These are phyloP conservation scores for Phialophora expanda DNA, from an alignment of 2,329 filamentous ascomycete genomes.

Conservation along the genomic window DNA sequence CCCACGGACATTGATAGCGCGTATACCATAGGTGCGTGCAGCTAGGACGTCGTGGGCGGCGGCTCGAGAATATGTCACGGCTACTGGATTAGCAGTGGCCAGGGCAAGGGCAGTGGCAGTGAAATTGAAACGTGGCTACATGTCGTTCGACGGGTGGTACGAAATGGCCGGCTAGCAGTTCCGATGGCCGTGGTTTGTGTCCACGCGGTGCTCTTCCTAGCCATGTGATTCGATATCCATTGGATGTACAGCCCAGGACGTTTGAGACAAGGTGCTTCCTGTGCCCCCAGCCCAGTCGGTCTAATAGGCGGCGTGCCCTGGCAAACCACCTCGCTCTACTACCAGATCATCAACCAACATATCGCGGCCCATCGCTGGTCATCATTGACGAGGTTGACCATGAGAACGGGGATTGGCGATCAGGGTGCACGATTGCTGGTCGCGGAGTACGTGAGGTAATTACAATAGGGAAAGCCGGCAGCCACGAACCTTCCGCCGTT, in stretches of 20 bases:
- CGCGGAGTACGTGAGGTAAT: neutral
- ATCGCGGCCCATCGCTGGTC: no score
- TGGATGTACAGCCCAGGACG: neutral
- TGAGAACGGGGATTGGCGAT: no score
- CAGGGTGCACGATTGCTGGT: no score
- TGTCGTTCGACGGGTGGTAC: neutral
- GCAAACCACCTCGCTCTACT: no score
- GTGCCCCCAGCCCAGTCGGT: no score
- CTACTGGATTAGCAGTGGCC: neutral
- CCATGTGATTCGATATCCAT: neutral
- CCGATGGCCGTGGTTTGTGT: neutral
- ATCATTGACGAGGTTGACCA: no score
- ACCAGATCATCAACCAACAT: no score
- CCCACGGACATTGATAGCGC: slow-evolving; percentile 43
- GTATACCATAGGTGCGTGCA: slow-evolving; percentile 30
- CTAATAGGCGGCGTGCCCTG: no score
- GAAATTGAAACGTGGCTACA: neutral
- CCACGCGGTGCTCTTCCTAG: neutral
- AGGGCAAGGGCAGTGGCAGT: neutral
- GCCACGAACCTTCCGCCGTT: neutral
- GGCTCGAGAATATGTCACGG: neutral
- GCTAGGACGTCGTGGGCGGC: slow-evolving; percentile 16
- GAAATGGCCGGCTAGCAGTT: neutral
- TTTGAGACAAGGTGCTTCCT: neutral
- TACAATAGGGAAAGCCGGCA: no score